These are phyloP conservation scores for Fusarium sp. DNA, from an alignment of 2,329 filamentous ascomycete genomes.

Conservation along the genomic window DNA sequence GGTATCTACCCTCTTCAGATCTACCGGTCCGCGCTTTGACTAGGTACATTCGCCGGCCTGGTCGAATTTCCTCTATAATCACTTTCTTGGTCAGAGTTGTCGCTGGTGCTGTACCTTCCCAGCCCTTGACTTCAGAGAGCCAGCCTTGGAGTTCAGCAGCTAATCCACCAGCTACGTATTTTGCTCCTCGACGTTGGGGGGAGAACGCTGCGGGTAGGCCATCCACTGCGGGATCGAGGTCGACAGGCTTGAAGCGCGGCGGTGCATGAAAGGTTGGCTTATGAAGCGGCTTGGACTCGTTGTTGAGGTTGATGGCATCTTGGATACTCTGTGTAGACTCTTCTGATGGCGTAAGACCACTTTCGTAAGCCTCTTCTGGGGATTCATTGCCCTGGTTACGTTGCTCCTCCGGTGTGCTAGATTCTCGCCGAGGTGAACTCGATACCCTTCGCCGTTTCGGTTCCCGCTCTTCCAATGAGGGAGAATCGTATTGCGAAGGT, in stretches of 20 bases:
- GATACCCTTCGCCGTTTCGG: slow-evolving; percentile 43
- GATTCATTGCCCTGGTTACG: background rate
- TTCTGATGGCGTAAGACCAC: slow-evolving; percentile 7
- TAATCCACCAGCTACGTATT: slow-evolving; percentile 49
- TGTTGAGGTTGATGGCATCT: slow-evolving; percentile 15
- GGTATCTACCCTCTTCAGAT: slow-evolving; percentile 32
- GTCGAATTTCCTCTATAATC: slow-evolving; percentile 42
- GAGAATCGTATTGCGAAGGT: background rate
- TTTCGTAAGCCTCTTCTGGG: background rate
- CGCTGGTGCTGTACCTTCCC: slow-evolving; percentile 37
- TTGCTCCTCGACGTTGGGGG: slow-evolving; percentile 47
- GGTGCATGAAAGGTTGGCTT: slow-evolving; percentile 51
- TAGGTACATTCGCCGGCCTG: slow-evolving; percentile 49
- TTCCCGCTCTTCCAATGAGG: slow-evolving; percentile 28
- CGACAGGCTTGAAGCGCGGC: slow-evolving; percentile 51
- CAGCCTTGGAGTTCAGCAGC: slow-evolving; percentile 52
- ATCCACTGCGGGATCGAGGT: slow-evolving; percentile 32
- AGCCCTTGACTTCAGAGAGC: slow-evolving; percentile 52
- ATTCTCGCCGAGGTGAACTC: slow-evolving; percentile 37
- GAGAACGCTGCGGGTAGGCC: slow-evolving; percentile 46
- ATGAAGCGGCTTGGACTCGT: slow-evolving; percentile 30
- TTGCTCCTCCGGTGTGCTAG: slow-evolving; percentile 2
- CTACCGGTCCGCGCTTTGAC: slow-evolving; percentile 29
- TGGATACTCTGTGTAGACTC: slow-evolving; percentile 22
- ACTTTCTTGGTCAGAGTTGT: slow-evolving; percentile 36